Percentiles rank a stretch among this genome's conserved stretches.
Conservation (phyloP, 306 rosid genomes). For the Fagus crenata region DNA sequence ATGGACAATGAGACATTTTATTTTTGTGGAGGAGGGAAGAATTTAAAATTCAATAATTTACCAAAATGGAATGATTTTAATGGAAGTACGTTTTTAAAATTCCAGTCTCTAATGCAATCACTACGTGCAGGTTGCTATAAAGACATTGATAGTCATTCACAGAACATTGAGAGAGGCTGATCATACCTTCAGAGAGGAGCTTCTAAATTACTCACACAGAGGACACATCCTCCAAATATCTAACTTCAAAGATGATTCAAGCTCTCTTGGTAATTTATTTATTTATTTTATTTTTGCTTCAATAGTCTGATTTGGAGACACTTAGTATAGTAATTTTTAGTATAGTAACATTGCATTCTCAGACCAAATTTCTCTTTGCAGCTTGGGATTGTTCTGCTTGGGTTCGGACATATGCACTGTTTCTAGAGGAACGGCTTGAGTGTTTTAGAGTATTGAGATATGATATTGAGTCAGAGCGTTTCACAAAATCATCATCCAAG, state of each 20-base stretch:
- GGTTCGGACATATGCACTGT: conserved; percentile 81
- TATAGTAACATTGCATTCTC: conserved; percentile 25
- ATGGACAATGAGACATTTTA: not conserved
- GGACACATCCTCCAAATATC: conserved; percentile 79
- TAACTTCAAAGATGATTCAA: conserved; percentile 88
- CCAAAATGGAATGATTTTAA: not conserved
- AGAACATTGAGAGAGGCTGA: conserved; percentile 95
- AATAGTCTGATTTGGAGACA: conserved; percentile 13
- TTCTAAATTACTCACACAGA: conserved; percentile 55
- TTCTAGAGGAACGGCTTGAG: conserved; percentile 83
- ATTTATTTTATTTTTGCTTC: not conserved
- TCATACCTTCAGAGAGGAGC: conserved; percentile 81
- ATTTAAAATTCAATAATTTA: not conserved
- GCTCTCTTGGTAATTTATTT: conserved; percentile 64
- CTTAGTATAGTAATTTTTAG: conserved; percentile 10
- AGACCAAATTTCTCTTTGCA: conserved; percentile 43
- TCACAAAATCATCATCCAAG: conserved; percentile 52
- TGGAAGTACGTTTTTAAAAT: not conserved
- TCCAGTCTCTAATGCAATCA: not conserved
- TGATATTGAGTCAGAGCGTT: conserved; percentile 80
- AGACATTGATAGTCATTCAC: conserved; percentile 88
- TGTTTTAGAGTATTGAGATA: conserved; percentile 69
- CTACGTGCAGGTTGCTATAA: conserved; percentile 74
- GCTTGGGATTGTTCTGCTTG: conserved; percentile 99
- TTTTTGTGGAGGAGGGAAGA: not conserved